These are phyloP conservation scores for Vanderwaltozyma tropicalis DNA, from an alignment of 805 yeast genomes.

Conservation along the genomic window DNA sequence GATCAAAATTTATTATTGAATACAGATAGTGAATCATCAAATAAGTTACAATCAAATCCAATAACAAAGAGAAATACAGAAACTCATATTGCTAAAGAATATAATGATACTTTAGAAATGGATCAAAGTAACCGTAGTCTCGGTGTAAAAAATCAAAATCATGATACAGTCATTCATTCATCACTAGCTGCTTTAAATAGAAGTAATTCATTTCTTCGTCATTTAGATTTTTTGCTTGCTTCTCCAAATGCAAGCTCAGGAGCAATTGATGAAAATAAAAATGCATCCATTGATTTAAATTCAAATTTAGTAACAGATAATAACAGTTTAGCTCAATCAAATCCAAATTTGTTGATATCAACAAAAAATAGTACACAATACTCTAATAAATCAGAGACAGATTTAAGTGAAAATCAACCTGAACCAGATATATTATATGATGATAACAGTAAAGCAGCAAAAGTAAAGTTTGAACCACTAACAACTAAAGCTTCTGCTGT, in stretches of 20 bases:
- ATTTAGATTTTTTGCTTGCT: constrained; percentile 29
- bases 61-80: not conserved
- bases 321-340: not conserved
- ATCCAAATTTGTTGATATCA: not conserved
- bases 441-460: constrained; percentile 8
- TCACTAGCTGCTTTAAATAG: constrained; percentile 9
- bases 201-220: constrained; percentile 28
- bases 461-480: constrained; percentile 26
- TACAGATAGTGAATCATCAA: not conserved
- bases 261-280: not conserved
- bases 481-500: constrained; percentile 30
- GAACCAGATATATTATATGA: not conserved
- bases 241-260: constrained; percentile 2
- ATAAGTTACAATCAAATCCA: not conserved
- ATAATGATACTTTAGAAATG: constrained; percentile 1
- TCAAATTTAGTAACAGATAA: not conserved
- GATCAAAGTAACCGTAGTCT: not conserved
- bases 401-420: not conserved
- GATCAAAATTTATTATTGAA: not conserved
- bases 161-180: constrained; percentile 7
- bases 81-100: not conserved
- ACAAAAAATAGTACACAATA: constrained; percentile 1
- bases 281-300: not conserved
- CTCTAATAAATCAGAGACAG: not conserved
- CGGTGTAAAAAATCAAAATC: not conserved